Evolutionary conservation across 2,329 filamentous ascomycete species (phyloP), one percentile per base, ranked within the genome.

Genomic region (Cladosporium sp.): DNA sequence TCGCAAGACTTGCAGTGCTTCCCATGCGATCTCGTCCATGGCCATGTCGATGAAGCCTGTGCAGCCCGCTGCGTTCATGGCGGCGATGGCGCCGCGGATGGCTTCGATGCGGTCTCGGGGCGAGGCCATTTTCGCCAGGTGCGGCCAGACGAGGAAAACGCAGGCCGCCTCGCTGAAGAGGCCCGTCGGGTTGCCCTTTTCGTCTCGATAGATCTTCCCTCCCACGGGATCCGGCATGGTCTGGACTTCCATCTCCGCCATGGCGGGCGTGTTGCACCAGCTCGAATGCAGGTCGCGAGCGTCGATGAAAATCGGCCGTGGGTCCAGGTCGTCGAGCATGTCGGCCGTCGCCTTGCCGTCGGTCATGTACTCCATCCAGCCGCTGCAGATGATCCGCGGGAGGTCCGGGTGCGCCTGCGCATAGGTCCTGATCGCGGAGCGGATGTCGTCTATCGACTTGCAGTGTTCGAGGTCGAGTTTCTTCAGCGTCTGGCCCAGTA

Each of bases 41-140:
- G 78, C 78, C 78, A 82, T 80, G 53, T 82, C 79, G 8, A 81
- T 68, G 36, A 78, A 62, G 1, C 78, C 77, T 2, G 79, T 81
- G 57, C 78, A 80, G 3, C 79, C 79, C 1, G 70, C 70, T 1
- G 68, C 65, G 52, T 72, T 73, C 56, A 80, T 81, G 8, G 74
- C 73, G 1, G 65, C 56, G 20, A 81, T 69, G 0, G 77, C 79
- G 1, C 68, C 70, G 40, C 61, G 62, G 20, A 82, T 61, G 1
- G 76, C 73, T 3, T 64, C 67, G 11, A 72, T 62, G 47, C 79
- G 74, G 55, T 80, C 76, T 15, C 73, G 70, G 53, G 77, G 67
- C 5, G 71, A 69, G 1, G 77, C 70, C 3, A 76, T 71, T 13
- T 65, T 64, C 6, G 78, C 75, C 12, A 81, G 64, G 58, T 75